Evolutionary conservation across 352 stramenopile species (phyloP).

Genomic region (Phytophthora aleatoria): DNA sequence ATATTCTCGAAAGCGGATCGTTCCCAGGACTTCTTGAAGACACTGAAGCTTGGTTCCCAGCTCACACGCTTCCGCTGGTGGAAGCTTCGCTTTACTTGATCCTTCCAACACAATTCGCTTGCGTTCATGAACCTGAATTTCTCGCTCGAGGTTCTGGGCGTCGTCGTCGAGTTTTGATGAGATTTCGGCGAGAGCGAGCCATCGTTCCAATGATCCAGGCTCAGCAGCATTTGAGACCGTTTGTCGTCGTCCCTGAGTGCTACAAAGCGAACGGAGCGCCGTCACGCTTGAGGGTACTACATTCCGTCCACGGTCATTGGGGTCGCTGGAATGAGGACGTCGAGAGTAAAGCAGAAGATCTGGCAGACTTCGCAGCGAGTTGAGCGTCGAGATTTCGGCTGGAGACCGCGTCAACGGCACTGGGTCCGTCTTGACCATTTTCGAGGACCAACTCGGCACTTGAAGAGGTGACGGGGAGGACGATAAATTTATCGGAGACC

Average conservation of each 20-base stretch:
- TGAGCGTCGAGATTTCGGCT: constrained; percentile 33
- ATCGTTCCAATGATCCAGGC: constrained; percentile 23
- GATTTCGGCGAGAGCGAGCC: constrained; percentile 27
- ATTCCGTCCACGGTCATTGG: constrained; percentile 8
- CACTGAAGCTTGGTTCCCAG: constrained; percentile 50
- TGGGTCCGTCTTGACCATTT: constrained; percentile 22
- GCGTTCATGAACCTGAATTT: constrained; percentile 29
- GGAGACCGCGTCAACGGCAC: constrained; percentile 33
- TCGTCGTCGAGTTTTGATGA: constrained; percentile 26
- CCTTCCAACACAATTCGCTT: constrained; percentile 18
- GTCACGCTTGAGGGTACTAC: constrained; percentile 26
- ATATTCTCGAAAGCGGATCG: constrained; percentile 46
- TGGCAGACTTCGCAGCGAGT: constrained; percentile 25
- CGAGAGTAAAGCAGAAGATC: constrained; percentile 24
- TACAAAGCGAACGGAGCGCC: constrained; percentile 29
- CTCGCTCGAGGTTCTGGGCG: constrained; percentile 19
- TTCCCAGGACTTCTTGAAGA: constrained; percentile 59
- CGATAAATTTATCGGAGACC: constrained; percentile 34
- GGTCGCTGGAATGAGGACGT: constrained; percentile 21
- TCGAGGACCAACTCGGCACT: neutral
- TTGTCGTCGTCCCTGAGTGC: constrained; percentile 10
- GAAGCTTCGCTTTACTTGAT: constrained; percentile 17
- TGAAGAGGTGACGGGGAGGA: constrained; percentile 4
- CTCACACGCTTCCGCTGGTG: constrained; percentile 30
- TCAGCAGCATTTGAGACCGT: constrained; percentile 14